These are phyloP conservation scores for Linnemannia zychae DNA, from an alignment of 192 early-diverging fungal species.

Conservation along the genomic window DNA sequence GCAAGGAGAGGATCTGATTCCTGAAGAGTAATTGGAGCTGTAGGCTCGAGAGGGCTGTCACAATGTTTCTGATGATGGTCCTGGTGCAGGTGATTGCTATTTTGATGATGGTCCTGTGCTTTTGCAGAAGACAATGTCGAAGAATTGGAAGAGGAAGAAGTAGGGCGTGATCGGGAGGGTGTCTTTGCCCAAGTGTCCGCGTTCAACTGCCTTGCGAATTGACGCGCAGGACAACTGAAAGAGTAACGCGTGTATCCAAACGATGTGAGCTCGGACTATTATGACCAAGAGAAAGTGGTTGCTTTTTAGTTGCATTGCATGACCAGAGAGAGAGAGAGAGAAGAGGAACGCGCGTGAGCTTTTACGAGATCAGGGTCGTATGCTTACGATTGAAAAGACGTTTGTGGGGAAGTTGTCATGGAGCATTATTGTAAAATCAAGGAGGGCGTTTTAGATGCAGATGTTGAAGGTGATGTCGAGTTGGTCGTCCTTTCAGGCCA, in stretches of 20 bases:
- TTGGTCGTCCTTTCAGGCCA: too few species aligned
- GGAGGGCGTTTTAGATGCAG: background rate
- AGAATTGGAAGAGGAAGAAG: too few species aligned
- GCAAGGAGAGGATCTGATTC: constrained; percentile 44
- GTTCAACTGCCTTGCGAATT: constrained; percentile 38
- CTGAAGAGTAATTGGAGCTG: constrained; percentile 3
- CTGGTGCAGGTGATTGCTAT: background rate
- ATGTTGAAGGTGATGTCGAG: too few species aligned
- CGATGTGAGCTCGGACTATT: constrained; percentile 51
- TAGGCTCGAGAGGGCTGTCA: too few species aligned
- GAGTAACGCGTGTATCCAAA: constrained; percentile 56
- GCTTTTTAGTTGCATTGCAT: too few species aligned
- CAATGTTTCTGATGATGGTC: background rate
- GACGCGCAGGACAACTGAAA: constrained; percentile 26
- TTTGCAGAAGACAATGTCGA: background rate
- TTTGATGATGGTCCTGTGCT: background rate
- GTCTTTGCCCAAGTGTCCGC: constrained; percentile 22
- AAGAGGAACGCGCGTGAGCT: background rate
- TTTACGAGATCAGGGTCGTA: background rate
- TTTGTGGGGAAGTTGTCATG: constrained; percentile 47
- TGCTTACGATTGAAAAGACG: constrained; percentile 47
- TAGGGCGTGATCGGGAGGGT: constrained; percentile 11
- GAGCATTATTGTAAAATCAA: constrained; percentile 35
- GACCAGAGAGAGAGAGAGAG: background rate
- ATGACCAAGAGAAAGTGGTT: too few species aligned